These are phyloP conservation scores for Pythium vanterpoolii DNA, from an alignment of 352 stramenopile genomes.

Conservation along the genomic window DNA sequence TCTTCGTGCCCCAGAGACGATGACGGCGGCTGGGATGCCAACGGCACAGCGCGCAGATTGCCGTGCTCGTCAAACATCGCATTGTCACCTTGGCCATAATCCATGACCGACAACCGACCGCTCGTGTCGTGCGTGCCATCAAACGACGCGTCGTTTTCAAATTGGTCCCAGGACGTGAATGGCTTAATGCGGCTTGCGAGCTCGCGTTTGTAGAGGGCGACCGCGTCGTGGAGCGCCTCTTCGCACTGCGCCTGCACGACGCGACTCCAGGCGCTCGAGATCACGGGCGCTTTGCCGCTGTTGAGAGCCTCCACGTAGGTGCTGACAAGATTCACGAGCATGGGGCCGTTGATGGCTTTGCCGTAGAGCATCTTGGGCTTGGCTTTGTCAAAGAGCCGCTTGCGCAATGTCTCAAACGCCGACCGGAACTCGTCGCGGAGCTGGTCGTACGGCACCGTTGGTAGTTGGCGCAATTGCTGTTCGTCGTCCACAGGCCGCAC, in stretches of 20 bases:
- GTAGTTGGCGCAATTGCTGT: slow-evolving; percentile 68
- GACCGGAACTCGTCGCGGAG: slow-evolving; percentile 79
- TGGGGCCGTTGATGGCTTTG: slow-evolving; percentile 81
- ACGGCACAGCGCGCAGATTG: slow-evolving; percentile 48
- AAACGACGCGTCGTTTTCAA: slow-evolving; percentile 38
- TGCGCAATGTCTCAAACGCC: slow-evolving; percentile 68
- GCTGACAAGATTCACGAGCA: slow-evolving; percentile 81
- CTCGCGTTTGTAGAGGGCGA: slow-evolving; percentile 78
- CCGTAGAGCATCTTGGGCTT: slow-evolving; percentile 85
- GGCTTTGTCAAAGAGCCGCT: slow-evolving; percentile 70
- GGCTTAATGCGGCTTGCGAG: slow-evolving; percentile 43
- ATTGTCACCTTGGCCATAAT: slow-evolving; percentile 50
- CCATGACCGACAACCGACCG: slow-evolving; percentile 36
- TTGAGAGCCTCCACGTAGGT: slow-evolving; percentile 88
- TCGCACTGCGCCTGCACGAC: slow-evolving; percentile 85
- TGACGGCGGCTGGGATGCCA: slow-evolving; percentile 19
- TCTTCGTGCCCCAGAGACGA: slow-evolving; percentile 31
- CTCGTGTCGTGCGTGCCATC: slow-evolving; percentile 15
- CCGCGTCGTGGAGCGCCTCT: slow-evolving; percentile 69
- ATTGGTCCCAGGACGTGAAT: slow-evolving; percentile 58
- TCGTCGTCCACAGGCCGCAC: slow-evolving; percentile 87
- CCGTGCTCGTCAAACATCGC: slow-evolving; percentile 79
- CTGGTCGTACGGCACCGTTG: slow-evolving; percentile 64
- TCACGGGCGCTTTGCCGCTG: slow-evolving; percentile 81
- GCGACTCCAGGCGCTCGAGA: slow-evolving; percentile 87